Base-by-base conservation (phyloP, 768 basidiomycete species). In the Termitomyces eurrhizus region DNA sequence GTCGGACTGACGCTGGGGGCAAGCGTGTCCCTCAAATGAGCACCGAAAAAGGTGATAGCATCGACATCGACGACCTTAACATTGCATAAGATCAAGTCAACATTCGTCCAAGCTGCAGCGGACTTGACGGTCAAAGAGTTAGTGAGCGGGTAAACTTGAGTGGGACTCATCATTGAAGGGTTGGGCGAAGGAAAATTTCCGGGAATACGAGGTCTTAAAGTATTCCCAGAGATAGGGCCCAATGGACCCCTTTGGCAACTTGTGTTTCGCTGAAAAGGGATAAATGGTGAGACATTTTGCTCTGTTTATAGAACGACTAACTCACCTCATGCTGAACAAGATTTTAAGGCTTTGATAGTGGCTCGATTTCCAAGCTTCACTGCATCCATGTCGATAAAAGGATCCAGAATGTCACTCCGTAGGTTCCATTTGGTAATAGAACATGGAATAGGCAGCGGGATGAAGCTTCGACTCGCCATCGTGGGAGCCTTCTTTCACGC, bases 71-170 rank as follows among this genome's bases (percentile, higher is more conserved):
- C 42, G 29, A 67, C 42, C 2, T 59, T 52, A 7, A 56, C 58
- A 36, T 65, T 67, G 56, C 62, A 62, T 36, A 59, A 41, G 12
- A 44, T 36, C 4, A 67, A 35, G 26, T 65, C 66, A 0, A 46
- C 48, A 48, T 59, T 52, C 2, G 64, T 65, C 66, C 66, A 67
- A 36, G 62, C 58, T 29, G 62, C 60, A 21, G 62, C 44, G 1
- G 54, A 56, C 54, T 65, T 65, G 11, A 65, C 62, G 8, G 58
- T 53, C 3, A 54, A 13, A 35, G 8, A 35, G 18, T 51, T n/a
- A 4, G 50, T 12, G 3, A n/a, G 33, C 3, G 58, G 24, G 18
- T 39, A 21, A 11, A 41, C 52, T 12, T 39, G 55, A 1, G 57
- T 8, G n/a, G 26, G 53, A 24, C 21, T n/a, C 49, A 56, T 52